Evolutionary conservation across 1,139 yeast genomes (phyloP).

Genomic region (Petasospora rhodanensis): DNA sequence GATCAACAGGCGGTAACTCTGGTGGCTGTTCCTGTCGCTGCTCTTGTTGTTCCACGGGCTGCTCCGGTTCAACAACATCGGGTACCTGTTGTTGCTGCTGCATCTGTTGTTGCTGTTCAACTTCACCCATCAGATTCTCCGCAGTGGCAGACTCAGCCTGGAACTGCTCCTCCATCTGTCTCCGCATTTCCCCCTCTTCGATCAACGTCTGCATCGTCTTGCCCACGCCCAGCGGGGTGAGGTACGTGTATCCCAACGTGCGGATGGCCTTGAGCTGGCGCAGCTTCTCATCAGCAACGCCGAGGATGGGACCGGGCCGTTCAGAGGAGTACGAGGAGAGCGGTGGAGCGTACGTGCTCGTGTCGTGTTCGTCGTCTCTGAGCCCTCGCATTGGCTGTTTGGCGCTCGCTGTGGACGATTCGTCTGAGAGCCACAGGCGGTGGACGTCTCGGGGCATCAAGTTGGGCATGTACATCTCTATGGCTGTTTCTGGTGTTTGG

Average conservation of each 20-base stretch:
- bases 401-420: no score
- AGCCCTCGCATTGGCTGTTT: no score
- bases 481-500: neutral
- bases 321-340: conserved; percentile 50
- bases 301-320: conserved; percentile 39
- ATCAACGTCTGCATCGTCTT: conserved; percentile 47
- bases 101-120: conserved; percentile 13
- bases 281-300: conserved; percentile 32
- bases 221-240: conserved; percentile 53
- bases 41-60: conserved; percentile 18
- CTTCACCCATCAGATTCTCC: conserved; percentile 30
- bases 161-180: conserved; percentile 30
- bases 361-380: neutral
- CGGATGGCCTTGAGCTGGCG: conserved; percentile 41
- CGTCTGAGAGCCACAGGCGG: conserved; percentile 33
- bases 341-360: conserved; percentile 40
- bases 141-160: conserved; percentile 23
- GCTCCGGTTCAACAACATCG: neutral
- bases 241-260: conserved; percentile 43
- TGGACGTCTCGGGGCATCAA: conserved; percentile 41
- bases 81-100: conserved; percentile 7
- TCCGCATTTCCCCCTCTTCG: conserved; percentile 25
- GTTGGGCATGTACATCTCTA: conserved; percentile 45
- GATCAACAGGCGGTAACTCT: conserved; percentile 33
- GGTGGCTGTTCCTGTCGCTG: conserved; percentile 15